A percentile compares a stretch with the other conserved stretches of the same genome.
Evolutionary conservation across 1,284 basidiomycete genomes (phyloP).

Genomic region (Vanrija sp.): DNA sequence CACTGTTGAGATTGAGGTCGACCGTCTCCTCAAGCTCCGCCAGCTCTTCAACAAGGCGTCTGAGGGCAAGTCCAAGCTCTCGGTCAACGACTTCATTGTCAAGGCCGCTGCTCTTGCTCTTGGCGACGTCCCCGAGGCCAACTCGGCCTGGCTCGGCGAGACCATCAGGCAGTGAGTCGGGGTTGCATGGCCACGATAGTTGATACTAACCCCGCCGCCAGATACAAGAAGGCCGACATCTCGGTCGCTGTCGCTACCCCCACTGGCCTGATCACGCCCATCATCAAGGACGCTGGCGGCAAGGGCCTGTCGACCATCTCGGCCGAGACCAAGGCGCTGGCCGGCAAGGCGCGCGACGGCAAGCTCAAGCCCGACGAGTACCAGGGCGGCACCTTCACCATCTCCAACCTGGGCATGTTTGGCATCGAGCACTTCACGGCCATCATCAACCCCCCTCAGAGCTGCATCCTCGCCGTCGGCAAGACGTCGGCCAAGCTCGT

Average conservation of each 20-base stretch:
- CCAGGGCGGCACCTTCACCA: conserved; percentile 98
- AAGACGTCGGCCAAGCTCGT: conserved; percentile 82
- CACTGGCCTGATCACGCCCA: conserved; percentile 94
- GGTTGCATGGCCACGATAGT: not conserved
- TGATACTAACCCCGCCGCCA: conserved; percentile 40
- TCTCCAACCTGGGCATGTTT: conserved; percentile 99
- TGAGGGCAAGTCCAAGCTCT: conserved; percentile 80
- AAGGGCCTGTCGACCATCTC: conserved; percentile 93
- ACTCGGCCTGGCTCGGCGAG: conserved; percentile 97
- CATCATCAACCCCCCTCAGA: conserved; percentile 98
- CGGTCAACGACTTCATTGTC: conserved; percentile 97
- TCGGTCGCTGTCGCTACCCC: conserved; percentile 96
- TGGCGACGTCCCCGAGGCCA: conserved; percentile 92
- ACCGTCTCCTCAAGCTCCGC: conserved; percentile 85
- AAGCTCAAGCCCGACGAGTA: conserved; percentile 95
- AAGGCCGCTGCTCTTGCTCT: conserved; percentile 91
- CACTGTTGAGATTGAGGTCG: conserved; percentile 91
- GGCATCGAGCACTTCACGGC: conserved; percentile 94
- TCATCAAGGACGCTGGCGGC: conserved; percentile 85
- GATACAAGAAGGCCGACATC: conserved; percentile 95
- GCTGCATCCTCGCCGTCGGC: conserved; percentile 94
- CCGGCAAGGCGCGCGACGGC: conserved; percentile 91
- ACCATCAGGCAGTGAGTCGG: conserved; percentile 79
- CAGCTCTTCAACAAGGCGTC: conserved; percentile 88
- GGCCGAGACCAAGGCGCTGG: conserved; percentile 84